Evolutionary conservation across 805 yeast genomes (phyloP), one percentile per base, ranked within the genome.

Genomic region (Hermanozyma aechmeae): DNA sequence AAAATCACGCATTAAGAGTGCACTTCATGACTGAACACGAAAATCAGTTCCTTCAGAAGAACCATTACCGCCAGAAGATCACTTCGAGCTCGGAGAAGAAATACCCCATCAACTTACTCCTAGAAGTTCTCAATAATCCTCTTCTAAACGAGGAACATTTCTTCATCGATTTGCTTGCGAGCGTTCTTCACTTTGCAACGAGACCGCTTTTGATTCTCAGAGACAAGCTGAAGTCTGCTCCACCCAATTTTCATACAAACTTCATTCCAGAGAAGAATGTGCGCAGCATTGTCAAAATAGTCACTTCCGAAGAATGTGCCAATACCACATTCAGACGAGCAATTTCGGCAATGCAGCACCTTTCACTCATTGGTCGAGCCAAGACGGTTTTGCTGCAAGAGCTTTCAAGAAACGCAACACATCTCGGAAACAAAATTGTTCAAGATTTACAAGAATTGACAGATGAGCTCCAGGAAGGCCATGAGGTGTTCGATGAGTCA

Each of bases 321-420:
- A 78, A 83, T 38, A 71, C 79, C 24, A 83, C 93, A 0, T 85
- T 87, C 58, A 85, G 85, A 43, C 82, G 86, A 48, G 76, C 87
- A 0, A 65, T 87, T 29, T 73, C 82, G 35, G 73, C 85, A 1
- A 81, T 87, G 77, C 87, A 79, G 40, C 78, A 81, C 45, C 51
- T 87, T 25, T 71, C 84, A 1, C 58, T 68, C 12, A 51, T 86
- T 13, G 66, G 71, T 2, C 69, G 71, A 33, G 79, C 85, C 3
- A 75, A 72, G 38, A 62, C 64, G 24, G 65, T 76, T 0, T 81
- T 85, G 46, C 78, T 92, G 0, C 46, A 57, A 14, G 85, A 81
- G 36, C 58, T 86, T 15, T 73, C 86, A 0, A 64, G 64, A 13
- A 66, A 66, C 36, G 94, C 95, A 0, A 64, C 75, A 1, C 51